A percentile compares a stretch with the other conserved stretches of the same genome.
phyloP scores from a whole-genome alignment of 2,329 filamentous ascomycete species.

The Fusarium pseudograminearum region DNA sequence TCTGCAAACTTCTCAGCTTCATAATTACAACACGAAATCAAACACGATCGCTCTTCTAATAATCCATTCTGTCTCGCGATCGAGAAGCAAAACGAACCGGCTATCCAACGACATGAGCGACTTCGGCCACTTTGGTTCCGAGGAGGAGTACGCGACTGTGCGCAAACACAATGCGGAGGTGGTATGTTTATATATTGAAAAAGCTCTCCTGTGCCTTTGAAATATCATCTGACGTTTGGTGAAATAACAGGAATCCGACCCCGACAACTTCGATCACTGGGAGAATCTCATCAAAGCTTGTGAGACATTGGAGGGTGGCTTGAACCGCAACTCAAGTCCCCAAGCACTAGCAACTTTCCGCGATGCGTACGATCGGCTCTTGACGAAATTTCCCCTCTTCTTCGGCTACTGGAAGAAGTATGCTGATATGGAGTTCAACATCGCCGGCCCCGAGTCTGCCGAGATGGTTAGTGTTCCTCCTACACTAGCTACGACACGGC shows the following conservation, averaged over 20 bases:
- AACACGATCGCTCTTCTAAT: not conserved
- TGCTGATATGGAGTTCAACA: conserved; percentile 96
- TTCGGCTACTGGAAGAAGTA: conserved; percentile 99
- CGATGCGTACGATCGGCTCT: conserved; percentile 90
- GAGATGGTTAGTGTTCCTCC: conserved; percentile 79
- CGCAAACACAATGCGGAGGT: conserved; percentile 82
- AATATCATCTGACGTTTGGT: conserved; percentile 41
- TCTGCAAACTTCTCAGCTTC: conserved; percentile 39
- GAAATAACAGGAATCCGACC: conserved; percentile 68
- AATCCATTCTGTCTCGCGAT: conserved; percentile 33
- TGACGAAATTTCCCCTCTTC: conserved; percentile 92
- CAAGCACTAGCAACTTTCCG: conserved; percentile 90
- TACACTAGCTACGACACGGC: not conserved
- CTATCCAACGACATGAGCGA: conserved; percentile 70
- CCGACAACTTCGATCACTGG: conserved; percentile 95
- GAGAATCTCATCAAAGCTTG: conserved; percentile 88
- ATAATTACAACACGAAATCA: conserved; percentile 14
- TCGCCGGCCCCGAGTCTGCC: conserved; percentile 94
- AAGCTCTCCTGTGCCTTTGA: not conserved
- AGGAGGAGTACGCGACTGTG: conserved; percentile 86
- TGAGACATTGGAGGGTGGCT: conserved; percentile 87
- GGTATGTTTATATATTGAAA: conserved; percentile 60
- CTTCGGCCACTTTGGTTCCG: conserved; percentile 76
- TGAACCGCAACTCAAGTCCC: conserved; percentile 96
- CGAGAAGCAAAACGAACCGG: conserved; percentile 5